phyloP scores from a whole-genome alignment of 805 yeast species.

The Saccharomycopsis javanensis region DNA sequence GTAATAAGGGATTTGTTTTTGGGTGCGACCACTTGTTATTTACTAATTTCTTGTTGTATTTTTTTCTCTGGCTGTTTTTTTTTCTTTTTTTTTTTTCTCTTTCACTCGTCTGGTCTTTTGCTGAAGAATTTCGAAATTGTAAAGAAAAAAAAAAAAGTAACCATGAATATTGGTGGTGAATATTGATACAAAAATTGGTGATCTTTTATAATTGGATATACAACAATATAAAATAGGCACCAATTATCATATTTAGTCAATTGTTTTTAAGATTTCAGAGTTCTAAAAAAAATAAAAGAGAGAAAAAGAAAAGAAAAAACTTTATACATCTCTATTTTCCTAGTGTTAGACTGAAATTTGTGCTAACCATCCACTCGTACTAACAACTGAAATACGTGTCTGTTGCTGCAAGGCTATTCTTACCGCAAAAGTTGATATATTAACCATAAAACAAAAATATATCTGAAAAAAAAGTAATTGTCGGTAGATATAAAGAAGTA shows the following conservation, averaged over 20 bases:
- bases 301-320: too few relatives aligned
- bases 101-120: not conserved
- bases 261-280: not conserved
- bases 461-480: too few relatives aligned
- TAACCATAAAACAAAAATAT: not conserved
- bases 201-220: not conserved
- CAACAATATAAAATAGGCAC: not conserved
- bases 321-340: too few relatives aligned
- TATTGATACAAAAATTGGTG: not conserved
- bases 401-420: not conserved
- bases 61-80: not conserved
- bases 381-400: not conserved
- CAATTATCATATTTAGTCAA: not conserved
- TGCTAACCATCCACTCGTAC: too few relatives aligned
- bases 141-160: not conserved
- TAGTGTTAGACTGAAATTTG: too few relatives aligned
- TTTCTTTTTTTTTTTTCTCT: not conserved
- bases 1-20: not conserved
- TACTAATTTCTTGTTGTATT: too few relatives aligned
- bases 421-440: not conserved
- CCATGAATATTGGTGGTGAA: not conserved
- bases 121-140: not conserved
- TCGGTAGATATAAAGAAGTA: too few relatives aligned
- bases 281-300: not conserved
- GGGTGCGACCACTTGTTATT: slow-evolving; percentile 1